Percentiles rank a stretch among this genome's conserved stretches.
Conservation (phyloP, 2,329 filamentous ascomycete genomes). For the Hymenoscyphus infarciens region DNA sequence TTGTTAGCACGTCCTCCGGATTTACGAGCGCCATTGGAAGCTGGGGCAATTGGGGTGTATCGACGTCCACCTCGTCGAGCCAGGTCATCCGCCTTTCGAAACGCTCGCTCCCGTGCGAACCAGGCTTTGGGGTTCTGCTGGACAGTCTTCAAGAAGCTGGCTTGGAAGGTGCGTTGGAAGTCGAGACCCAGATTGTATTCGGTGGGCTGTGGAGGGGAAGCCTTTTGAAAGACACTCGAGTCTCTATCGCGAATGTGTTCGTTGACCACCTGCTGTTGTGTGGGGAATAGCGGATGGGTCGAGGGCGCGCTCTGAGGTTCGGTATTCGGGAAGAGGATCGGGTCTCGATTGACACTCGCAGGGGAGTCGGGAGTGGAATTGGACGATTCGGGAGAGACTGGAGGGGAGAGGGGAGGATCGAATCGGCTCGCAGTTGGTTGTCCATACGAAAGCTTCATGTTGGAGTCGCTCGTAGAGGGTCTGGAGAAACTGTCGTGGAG, state of each 20-base stretch:
- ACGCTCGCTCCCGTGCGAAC: conserved; percentile 28
- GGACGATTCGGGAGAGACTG: conserved; percentile 50
- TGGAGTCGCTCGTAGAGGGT: conserved; percentile 25
- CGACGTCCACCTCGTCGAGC: conserved; percentile 21
- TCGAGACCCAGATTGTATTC: conserved; percentile 53
- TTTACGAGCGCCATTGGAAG: conserved; percentile 17
- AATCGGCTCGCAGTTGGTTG: conserved; percentile 38
- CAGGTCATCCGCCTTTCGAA: conserved; percentile 28
- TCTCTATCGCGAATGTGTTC: conserved; percentile 36
- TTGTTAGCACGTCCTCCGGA: conserved; percentile 9
- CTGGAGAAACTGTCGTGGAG: conserved; percentile 49
- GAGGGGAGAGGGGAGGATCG: conserved; percentile 50
- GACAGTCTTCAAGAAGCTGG: neutral
- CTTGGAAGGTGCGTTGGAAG: conserved; percentile 44
- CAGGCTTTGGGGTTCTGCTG: conserved; percentile 26
- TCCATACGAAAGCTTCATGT: conserved; percentile 31
- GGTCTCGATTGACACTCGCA: conserved; percentile 44
- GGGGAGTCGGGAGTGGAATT: conserved; percentile 27
- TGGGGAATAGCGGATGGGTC: conserved; percentile 48
- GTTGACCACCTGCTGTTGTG: conserved; percentile 47
- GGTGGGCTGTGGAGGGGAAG: conserved; percentile 47
- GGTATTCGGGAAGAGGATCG: conserved; percentile 53
- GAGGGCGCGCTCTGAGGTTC: conserved; percentile 40
- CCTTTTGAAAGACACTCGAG: conserved; percentile 38
- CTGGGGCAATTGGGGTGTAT: conserved; percentile 32